phyloP scores from a whole-genome alignment of 2,329 filamentous ascomycete genomes.

The Tolypocladium paradoxum region DNA sequence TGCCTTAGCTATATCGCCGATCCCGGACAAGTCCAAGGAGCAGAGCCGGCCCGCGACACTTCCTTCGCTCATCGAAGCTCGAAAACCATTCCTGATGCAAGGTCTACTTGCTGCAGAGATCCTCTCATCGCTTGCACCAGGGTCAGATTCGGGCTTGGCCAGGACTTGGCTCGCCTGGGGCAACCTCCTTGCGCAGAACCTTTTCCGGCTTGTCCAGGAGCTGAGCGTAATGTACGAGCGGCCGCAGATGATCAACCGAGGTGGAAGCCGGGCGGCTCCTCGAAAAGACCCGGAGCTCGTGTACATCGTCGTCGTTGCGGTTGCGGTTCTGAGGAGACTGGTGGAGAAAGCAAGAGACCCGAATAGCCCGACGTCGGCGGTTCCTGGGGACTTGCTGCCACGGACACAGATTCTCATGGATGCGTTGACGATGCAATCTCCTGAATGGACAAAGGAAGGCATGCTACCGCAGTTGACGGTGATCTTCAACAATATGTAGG shows the following conservation, averaged over 20 bases:
- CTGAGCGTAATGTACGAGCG: conserved; percentile 53
- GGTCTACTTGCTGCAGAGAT: conserved; percentile 86
- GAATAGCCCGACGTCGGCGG: conserved; percentile 34
- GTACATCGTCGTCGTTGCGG: conserved; percentile 56
- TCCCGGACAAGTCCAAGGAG: conserved; percentile 54
- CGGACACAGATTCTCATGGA: conserved; percentile 56
- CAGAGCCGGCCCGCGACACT: conserved; percentile 48
- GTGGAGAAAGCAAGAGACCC: conserved; percentile 56
- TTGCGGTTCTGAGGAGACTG: conserved; percentile 57
- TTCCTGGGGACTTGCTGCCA: conserved; percentile 54
- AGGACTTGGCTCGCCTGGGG: conserved; percentile 72
- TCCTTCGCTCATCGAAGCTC: conserved; percentile 61
- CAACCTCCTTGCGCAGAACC: conserved; percentile 72
- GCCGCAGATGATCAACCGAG: conserved; percentile 9
- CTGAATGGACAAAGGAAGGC: conserved; percentile 51
- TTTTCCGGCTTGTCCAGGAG: conserved; percentile 65
- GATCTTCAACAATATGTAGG: conserved; percentile 26
- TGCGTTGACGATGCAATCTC: conserved; percentile 53
- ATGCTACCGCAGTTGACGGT: conserved; percentile 59
- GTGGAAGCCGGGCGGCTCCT: conserved; percentile 18
- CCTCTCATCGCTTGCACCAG: conserved; percentile 61
- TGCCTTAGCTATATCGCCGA: conserved; percentile 70
- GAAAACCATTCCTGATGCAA: conserved; percentile 87
- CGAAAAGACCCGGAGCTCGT: conserved; percentile 41
- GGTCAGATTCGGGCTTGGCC: conserved; percentile 61